phyloP scores from a whole-genome alignment of 1,284 basidiomycete species.

The Cryptococcus sp. region DNA sequence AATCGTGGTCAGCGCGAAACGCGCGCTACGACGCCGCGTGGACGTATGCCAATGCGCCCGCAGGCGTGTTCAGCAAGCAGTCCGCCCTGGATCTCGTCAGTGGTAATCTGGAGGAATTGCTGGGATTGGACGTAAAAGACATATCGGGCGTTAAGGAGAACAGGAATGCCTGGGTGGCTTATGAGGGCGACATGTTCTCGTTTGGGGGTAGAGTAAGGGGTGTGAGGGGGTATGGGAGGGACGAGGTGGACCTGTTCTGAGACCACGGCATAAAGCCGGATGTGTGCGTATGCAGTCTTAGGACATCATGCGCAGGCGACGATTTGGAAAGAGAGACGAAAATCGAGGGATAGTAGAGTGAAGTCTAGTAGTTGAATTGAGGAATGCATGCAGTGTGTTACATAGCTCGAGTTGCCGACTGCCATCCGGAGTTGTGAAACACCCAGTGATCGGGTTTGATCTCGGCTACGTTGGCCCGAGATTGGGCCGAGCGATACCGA shows the following conservation, averaged over 20 bases:
- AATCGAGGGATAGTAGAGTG: too few species aligned
- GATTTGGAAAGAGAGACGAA: too few species aligned
- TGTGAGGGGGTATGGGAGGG: constrained; percentile 13
- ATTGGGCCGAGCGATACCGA: too few species aligned
- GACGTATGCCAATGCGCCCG: constrained; percentile 58
- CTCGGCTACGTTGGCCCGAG: too few species aligned
- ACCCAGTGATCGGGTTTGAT: too few species aligned
- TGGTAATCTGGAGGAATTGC: constrained; percentile 65
- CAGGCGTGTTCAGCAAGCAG: constrained; percentile 58
- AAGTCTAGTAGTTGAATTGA: too few species aligned
- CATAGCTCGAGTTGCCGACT: too few species aligned
- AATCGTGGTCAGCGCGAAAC: constrained; percentile 67
- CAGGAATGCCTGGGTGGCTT: constrained; percentile 17
- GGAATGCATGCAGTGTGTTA: too few species aligned
- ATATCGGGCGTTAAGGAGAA: constrained; percentile 10
- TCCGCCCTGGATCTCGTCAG: constrained; percentile 65
- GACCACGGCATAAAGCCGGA: neutral
- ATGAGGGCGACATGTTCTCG: constrained; percentile 18
- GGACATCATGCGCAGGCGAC: too few species aligned
- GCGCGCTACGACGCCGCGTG: constrained; percentile 70
- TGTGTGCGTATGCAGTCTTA: too few species aligned
- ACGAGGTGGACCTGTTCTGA: constrained; percentile 19
- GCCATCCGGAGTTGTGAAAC: too few species aligned
- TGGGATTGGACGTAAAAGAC: constrained; percentile 56
- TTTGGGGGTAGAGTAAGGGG: constrained; percentile 15